Conservation (phyloP, 169 alveolate genomes). For the Eimeria sp. region DNA sequence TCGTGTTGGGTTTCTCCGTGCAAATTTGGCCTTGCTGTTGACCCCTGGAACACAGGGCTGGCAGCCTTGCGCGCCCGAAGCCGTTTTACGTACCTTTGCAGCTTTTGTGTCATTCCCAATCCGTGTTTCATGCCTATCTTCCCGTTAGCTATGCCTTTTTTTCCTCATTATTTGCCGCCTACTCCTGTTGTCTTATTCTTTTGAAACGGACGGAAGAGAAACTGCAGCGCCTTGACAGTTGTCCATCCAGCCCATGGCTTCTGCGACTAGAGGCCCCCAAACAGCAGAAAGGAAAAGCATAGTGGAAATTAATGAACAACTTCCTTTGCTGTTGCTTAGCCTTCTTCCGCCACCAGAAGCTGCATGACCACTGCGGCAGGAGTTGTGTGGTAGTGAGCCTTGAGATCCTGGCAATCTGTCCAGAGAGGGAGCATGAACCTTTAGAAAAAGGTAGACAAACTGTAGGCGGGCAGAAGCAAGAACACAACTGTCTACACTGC, state of each 20-base stretch:
- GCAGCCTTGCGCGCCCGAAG: background rate
- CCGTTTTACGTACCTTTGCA: background rate
- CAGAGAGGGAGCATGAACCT: too few species aligned
- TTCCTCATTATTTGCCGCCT: background rate
- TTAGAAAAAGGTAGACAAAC: background rate
- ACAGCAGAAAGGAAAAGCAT: too few species aligned
- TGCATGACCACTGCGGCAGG: too few species aligned
- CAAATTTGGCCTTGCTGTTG: background rate
- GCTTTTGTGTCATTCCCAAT: background rate
- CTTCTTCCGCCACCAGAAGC: too few species aligned
- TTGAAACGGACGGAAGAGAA: background rate
- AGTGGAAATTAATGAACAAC: too few species aligned
- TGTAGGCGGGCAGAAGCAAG: background rate
- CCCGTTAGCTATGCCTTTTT: background rate
- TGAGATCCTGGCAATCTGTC: too few species aligned
- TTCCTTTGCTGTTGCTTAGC: too few species aligned
- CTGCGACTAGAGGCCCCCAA: too few species aligned
- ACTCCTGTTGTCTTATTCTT: background rate
- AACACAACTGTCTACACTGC: too few species aligned
- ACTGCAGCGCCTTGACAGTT: background rate
- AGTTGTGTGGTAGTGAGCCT: too few species aligned
- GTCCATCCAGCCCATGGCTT: background rate
- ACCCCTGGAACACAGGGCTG: background rate
- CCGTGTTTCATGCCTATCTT: background rate
- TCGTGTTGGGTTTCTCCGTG: background rate